Conservation (phyloP, 768 basidiomycete genomes). For the Suillus luteus region DNA sequence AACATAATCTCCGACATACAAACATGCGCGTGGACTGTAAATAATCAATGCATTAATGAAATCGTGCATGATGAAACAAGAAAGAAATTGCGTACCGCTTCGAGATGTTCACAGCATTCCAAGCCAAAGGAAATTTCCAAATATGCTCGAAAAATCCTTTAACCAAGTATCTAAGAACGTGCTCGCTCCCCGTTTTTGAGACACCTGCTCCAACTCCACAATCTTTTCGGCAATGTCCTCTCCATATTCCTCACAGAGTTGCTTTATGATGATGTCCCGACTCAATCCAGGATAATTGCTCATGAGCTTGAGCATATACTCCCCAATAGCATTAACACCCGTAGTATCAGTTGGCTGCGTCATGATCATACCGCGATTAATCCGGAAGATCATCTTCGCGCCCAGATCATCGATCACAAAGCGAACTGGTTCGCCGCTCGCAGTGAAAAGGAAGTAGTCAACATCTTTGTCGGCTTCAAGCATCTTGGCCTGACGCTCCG, state of each 20-base stretch:
- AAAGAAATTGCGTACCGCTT: neutral
- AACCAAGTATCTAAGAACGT: neutral
- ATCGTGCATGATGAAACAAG: neutral
- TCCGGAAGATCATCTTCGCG: conserved; percentile 19
- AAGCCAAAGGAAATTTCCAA: neutral
- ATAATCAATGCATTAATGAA: neutral
- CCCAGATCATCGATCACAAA: conserved; percentile 16
- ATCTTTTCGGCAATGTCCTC: neutral
- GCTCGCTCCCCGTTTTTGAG: neutral
- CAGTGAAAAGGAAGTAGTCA: conserved; percentile 26
- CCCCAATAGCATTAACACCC: conserved; percentile 14
- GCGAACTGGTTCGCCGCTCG: conserved; percentile 15
- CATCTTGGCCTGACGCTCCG: conserved; percentile 24
- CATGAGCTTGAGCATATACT: conserved; percentile 25
- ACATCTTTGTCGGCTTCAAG: conserved; percentile 20
- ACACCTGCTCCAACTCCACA: neutral
- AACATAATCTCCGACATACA: neutral
- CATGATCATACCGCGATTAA: conserved; percentile 14
- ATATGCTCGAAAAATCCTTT: neutral
- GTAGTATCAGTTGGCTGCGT: neutral
- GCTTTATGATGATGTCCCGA: conserved; percentile 9
- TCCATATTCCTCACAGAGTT: neutral
- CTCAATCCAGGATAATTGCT: conserved; percentile 20
- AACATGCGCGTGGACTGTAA: neutral
- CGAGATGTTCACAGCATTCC: neutral